Conservation (phyloP, 116 monocot genomes). For the Zostera marina region DNA sequence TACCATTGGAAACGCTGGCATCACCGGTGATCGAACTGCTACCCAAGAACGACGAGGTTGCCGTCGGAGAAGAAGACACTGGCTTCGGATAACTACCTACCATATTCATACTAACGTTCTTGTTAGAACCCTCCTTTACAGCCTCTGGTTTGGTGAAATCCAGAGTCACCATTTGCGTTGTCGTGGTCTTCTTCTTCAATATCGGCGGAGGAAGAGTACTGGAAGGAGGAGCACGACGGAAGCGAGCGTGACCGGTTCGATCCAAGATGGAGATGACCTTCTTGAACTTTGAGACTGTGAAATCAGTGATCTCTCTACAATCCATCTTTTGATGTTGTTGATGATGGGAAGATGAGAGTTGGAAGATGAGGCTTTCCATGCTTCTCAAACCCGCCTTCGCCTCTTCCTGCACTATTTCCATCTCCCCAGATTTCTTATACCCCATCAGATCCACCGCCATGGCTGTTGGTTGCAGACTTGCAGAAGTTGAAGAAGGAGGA, state of each 20-base stretch:
- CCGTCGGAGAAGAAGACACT: constrained; percentile 16
- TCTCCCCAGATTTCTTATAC: background rate
- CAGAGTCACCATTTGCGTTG: constrained; percentile 20
- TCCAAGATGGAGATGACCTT: constrained; percentile 57
- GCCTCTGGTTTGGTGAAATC: constrained; percentile 26
- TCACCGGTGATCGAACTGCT: constrained; percentile 57
- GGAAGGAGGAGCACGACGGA: constrained; percentile 36
- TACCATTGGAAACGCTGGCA: constrained; percentile 49
- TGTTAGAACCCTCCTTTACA: background rate
- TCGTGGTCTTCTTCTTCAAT: background rate
- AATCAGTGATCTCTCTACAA: constrained; percentile 57
- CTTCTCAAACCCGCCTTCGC: constrained; percentile 17
- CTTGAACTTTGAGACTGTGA: constrained; percentile 50
- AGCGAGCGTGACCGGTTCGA: constrained; percentile 71
- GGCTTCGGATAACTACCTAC: background rate
- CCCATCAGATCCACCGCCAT: constrained; percentile 1
- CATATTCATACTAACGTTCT: background rate
- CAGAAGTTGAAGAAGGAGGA: background rate
- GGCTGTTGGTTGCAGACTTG: background rate
- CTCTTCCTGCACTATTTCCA: background rate
- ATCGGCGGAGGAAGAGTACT: background rate
- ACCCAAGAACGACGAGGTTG: constrained; percentile 38
- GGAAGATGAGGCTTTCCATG: constrained; percentile 48
- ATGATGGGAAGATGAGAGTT: constrained; percentile 13
- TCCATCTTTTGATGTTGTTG: constrained; percentile 8